These are phyloP conservation scores for Udeniomyces megalosporus DNA, from an alignment of 768 basidiomycete genomes.

Conservation along the genomic window DNA sequence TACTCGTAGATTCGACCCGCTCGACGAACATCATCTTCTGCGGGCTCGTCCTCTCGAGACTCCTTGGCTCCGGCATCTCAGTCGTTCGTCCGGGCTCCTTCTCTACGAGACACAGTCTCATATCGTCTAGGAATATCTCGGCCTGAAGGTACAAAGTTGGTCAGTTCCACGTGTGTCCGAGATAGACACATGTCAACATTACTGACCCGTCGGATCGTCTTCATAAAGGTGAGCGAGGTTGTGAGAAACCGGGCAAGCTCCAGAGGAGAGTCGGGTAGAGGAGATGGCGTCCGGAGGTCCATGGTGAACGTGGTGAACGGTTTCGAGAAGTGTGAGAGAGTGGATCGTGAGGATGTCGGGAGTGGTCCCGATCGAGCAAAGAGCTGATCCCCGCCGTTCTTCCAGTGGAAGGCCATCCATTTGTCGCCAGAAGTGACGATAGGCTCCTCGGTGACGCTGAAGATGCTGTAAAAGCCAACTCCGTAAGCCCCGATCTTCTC, in stretches of 20 bases:
- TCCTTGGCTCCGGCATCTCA: conserved; percentile 27
- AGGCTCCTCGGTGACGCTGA: conserved; percentile 11
- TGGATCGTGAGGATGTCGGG: conserved; percentile 28
- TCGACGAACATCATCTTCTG: conserved; percentile 52
- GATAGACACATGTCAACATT: no score
- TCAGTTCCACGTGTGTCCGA: no score
- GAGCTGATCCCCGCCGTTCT: conserved; percentile 80
- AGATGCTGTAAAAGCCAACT: conserved; percentile 58
- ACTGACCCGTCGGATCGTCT: conserved; percentile 49
- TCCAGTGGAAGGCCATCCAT: conserved; percentile 96
- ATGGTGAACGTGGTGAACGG: conserved; percentile 83
- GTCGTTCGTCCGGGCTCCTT: conserved; percentile 40
- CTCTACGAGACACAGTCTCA: conserved; percentile 46
- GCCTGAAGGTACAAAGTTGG: no score
- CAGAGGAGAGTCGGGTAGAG: conserved; percentile 60
- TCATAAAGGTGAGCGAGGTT: conserved; percentile 88
- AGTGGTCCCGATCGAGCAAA: conserved; percentile 64
- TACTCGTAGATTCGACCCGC: conserved; percentile 48
- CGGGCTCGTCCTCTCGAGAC: conserved; percentile 42
- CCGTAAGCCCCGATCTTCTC: conserved; percentile 92
- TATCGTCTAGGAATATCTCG: conserved; percentile 65
- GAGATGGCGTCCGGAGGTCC: conserved; percentile 59
- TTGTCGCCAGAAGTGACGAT: conserved; percentile 41
- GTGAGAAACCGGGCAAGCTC: conserved; percentile 79
- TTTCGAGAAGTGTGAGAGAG: conserved; percentile 22